phyloP scores from a whole-genome alignment of 768 basidiomycete species.

The Pleurotus tuber-regium region DNA sequence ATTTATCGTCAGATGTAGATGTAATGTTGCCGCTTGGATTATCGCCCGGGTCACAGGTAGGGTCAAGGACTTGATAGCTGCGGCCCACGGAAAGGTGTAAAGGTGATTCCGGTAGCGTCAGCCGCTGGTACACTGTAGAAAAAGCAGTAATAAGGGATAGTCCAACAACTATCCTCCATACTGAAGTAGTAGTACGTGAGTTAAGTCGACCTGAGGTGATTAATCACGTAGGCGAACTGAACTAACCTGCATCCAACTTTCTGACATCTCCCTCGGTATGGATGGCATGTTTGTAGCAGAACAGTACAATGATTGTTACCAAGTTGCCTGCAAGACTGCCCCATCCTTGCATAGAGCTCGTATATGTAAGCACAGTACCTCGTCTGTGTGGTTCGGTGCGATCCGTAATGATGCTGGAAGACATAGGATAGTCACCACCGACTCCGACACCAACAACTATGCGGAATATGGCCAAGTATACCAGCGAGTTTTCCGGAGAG shows the following conservation, averaged over 20 bases:
- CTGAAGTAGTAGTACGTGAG: conserved; percentile 21
- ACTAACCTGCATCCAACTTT: conserved; percentile 68
- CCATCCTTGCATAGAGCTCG: conserved; percentile 79
- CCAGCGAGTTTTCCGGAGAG: conserved; percentile 47
- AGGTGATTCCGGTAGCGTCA: conserved; percentile 69
- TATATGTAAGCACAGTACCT: conserved; percentile 71
- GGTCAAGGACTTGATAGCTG: conserved; percentile 24
- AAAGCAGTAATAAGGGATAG: conserved; percentile 72
- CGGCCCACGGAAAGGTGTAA: conserved; percentile 38
- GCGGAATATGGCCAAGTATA: conserved; percentile 66
- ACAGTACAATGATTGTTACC: conserved; percentile 62
- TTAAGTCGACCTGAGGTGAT: neutral
- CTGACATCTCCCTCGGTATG: conserved; percentile 52
- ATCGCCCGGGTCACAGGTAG: no score
- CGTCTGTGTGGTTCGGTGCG: conserved; percentile 61
- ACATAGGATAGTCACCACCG: conserved; percentile 81
- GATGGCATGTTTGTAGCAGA: conserved; percentile 62
- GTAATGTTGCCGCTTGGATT: conserved; percentile 47
- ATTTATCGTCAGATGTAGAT: conserved; percentile 45
- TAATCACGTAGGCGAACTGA: neutral
- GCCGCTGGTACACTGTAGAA: conserved; percentile 70
- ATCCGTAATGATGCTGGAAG: conserved; percentile 65
- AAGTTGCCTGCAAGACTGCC: conserved; percentile 65
- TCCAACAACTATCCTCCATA: conserved; percentile 74
- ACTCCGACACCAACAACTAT: conserved; percentile 77